Evolutionary conservation across 2,329 filamentous ascomycete genomes (phyloP).

Genomic region (Epichloe amarillans): DNA sequence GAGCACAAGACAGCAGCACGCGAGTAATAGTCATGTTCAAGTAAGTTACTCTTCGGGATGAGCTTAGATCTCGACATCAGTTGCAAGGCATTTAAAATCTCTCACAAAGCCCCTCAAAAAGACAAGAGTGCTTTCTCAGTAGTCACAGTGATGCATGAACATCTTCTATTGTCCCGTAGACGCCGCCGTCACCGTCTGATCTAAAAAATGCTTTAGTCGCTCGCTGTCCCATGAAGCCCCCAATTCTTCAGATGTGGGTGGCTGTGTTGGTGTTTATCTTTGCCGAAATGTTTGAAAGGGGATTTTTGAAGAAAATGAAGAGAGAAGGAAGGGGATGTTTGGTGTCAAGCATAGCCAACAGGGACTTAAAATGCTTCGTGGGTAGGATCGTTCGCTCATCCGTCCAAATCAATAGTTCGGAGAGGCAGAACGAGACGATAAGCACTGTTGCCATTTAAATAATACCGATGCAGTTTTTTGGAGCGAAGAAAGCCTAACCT

Average conservation of each 20-base stretch:
- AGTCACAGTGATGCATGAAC: background rate
- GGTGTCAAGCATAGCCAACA: background rate
- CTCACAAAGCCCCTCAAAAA: background rate
- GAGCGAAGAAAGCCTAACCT: slow-evolving; percentile 81
- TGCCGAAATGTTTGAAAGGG: background rate
- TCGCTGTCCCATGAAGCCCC: background rate
- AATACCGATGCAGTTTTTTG: slow-evolving; percentile 89
- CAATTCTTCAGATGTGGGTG: background rate
- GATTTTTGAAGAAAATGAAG: background rate
- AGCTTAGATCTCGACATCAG: background rate
- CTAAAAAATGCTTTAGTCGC: background rate
- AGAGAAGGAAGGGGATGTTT: background rate
- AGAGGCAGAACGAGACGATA: slow-evolving; percentile 78
- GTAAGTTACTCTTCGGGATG: background rate
- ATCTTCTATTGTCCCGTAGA: background rate
- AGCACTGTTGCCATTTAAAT: slow-evolving; percentile 90
- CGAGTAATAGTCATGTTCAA: background rate
- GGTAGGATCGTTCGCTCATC: slow-evolving; percentile 22
- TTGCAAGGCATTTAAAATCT: background rate
- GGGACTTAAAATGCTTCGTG: slow-evolving; percentile 13
- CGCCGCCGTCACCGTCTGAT: slow-evolving; percentile 2
- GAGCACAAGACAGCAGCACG: background rate
- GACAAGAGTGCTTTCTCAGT: background rate
- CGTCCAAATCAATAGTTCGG: slow-evolving; percentile 37
- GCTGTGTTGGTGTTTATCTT: background rate